Evolutionary conservation across 345 rosid genomes (phyloP).

Genomic region (Eucalyptus guilfoylei): DNA sequence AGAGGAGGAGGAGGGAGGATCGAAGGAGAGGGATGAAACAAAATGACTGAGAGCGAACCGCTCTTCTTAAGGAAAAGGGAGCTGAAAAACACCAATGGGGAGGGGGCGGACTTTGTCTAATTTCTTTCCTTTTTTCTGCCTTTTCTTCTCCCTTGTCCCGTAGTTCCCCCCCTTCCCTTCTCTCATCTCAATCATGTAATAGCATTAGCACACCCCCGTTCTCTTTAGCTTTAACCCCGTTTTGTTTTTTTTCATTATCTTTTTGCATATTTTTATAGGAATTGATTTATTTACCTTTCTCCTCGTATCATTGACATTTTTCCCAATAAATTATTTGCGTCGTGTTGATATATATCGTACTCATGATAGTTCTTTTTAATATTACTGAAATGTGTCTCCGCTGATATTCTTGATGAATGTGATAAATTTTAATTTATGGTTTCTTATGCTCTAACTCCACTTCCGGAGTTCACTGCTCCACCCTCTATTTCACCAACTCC

Average conservation of each 20-base stretch:
- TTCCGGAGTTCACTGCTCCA: too few relatives aligned
- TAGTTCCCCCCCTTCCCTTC: not conserved
- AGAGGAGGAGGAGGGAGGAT: not conserved
- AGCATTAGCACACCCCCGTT: not conserved
- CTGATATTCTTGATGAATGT: too few relatives aligned
- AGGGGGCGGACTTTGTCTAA: not conserved
- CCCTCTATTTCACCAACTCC: too few relatives aligned
- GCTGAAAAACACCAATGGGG: not conserved
- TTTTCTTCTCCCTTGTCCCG: not conserved
- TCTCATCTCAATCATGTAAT: not conserved
- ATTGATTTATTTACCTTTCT: not conserved
- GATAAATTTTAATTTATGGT: too few relatives aligned
- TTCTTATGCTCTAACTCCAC: too few relatives aligned
- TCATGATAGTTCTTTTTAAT: too few relatives aligned
- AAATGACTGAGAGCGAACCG: not conserved
- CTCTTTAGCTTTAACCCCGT: not conserved
- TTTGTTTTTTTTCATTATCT: too few relatives aligned
- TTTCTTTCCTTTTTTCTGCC: not conserved
- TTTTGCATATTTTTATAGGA: not conserved
- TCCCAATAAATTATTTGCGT: fast-evolving
- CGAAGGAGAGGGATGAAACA: not conserved
- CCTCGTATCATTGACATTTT: not conserved
- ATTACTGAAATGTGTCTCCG: fast-evolving
- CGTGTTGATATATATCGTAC: fast-evolving
- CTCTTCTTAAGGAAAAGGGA: not conserved